Evolutionary conservation across 495 filamentous ascomycete genomes (phyloP), one percentile per base, ranked within the genome.

Genomic region (Staphylotrichum tortipilum): DNA sequence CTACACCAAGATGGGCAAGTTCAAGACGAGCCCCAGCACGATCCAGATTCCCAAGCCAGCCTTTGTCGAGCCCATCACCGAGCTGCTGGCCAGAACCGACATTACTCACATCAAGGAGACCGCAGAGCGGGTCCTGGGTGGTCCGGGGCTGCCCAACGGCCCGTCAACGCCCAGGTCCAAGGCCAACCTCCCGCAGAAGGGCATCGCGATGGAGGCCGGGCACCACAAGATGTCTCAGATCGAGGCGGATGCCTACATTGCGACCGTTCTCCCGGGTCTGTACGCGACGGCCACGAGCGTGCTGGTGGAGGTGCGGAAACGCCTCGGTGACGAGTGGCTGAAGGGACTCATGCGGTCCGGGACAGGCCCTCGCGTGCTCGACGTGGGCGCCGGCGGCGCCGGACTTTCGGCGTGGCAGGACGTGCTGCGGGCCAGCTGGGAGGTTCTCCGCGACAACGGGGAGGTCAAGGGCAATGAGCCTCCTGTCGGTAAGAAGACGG

Each of bases 381-480:
- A 98, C 69, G 84, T 85, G 29, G 89, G 90, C 14, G 79, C 79
- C 19, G 94, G 82, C 30, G 92, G 92, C 19, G 94, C 88, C 10
- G 88, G 84, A 11, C 69, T 92, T 12, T 61, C 88, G 6, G 92
- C 92, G 3, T 95, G 89, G 87, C 76, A 88, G 59, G 83, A 89
- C 49, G 63, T 97, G 18, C 53, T 95, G 29, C 74, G 80, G 49
- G 86, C 89, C 1, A 88, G 95, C 60, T 92, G 83, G 78, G 78
- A 84, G 19, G 45, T 78, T 1, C 78, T 88, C 57, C 68, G 65
- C 14, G 77, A 83, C 12, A 71, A 81, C 30, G 66, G 64, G 1
- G 51, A 66, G 19, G 66, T 61, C 6, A 47, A 58, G 19, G 58
- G 44, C 10, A 47, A 14, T 7, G 67, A 72, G 19, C 63, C 73